A percentile compares a stretch with the other conserved stretches of the same genome.
Evolutionary conservation across 2,329 filamentous ascomycete species (phyloP).

Genomic region (Coniochaeta pulveracea): DNA sequence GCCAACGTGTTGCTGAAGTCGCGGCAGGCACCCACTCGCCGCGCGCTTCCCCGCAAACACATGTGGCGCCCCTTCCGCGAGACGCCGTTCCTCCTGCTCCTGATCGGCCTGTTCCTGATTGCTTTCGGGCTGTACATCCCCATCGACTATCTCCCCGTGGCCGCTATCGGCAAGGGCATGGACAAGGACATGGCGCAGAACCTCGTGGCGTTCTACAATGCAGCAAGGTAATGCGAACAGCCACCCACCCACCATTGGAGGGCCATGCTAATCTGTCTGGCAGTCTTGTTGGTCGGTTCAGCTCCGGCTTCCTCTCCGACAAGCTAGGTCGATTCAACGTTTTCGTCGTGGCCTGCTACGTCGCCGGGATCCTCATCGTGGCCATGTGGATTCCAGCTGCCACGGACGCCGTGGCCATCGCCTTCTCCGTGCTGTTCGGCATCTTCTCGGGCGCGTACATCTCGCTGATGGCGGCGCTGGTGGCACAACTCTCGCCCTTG

Average conservation of each 20-base stretch:
- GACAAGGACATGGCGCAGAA: conserved; percentile 11
- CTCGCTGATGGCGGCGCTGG: conserved; percentile 13
- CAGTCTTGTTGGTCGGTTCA: conserved; percentile 9
- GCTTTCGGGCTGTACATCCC: conserved; percentile 4
- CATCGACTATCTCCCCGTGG: conserved; percentile 14
- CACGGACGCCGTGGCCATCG: conserved; percentile 9
- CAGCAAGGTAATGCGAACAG: too few species aligned
- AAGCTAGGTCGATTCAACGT: conserved; percentile 12
- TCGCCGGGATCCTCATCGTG: conserved; percentile 18
- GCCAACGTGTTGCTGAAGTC: conserved; percentile 16
- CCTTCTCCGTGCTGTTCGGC: conserved; percentile 16
- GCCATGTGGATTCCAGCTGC: conserved; percentile 19
- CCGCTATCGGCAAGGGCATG: conserved; percentile 12
- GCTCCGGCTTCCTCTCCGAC: conserved; percentile 10
- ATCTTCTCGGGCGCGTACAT: conserved; percentile 16
- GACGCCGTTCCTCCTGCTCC: neutral
- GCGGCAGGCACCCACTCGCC: neutral
- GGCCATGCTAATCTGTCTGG: too few species aligned
- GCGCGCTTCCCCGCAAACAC: neutral
- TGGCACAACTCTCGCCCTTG: conserved; percentile 37
- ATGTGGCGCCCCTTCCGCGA: conserved; percentile 4
- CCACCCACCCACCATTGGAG: too few species aligned
- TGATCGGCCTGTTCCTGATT: neutral
- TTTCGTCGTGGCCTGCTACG: conserved; percentile 26
- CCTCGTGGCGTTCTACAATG: conserved; percentile 16